Evolutionary conservation across 768 basidiomycete species (phyloP).

Genomic region (Russula emetica): DNA sequence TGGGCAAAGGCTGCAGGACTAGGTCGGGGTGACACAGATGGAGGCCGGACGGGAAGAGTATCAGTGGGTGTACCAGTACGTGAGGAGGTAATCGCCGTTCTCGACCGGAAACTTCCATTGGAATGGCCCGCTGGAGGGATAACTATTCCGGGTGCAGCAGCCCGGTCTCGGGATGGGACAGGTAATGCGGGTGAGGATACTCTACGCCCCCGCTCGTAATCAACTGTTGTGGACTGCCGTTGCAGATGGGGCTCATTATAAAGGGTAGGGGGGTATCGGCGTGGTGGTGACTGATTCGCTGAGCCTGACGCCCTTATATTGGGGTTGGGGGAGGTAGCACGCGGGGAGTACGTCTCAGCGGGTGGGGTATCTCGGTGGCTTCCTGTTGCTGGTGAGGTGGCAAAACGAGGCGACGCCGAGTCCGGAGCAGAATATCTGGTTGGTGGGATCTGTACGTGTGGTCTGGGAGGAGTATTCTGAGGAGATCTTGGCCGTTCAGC

Average conservation of each 20-base stretch:
- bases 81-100: slow-evolving; percentile 6
- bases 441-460: slow-evolving; percentile 17
- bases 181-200: slow-evolving; percentile 12
- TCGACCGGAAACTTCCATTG: neutral
- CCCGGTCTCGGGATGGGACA: slow-evolving; percentile 10
- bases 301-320: neutral
- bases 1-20: slow-evolving; percentile 8
- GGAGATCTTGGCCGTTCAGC: neutral
- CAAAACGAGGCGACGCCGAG: slow-evolving; percentile 7
- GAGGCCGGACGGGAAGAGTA: slow-evolving; percentile 18
- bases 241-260: slow-evolving; percentile 19
- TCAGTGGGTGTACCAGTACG: slow-evolving; percentile 3
- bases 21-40: slow-evolving; percentile 20
- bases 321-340: neutral
- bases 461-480: slow-evolving; percentile 2
- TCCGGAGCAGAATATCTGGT: slow-evolving; percentile 9
- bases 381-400: neutral
- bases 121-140: neutral
- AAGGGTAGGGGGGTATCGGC: slow-evolving; percentile 21
- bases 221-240: slow-evolving; percentile 1
- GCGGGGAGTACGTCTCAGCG: neutral
- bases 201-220: slow-evolving; percentile 4
- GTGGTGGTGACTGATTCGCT: slow-evolving; percentile 4
- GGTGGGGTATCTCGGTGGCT: neutral
- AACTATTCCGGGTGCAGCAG: slow-evolving; percentile 2